Base-by-base conservation (phyloP, 1,284 basidiomycete genomes). In the Cutaneotrichosporon cutaneum region DNA sequence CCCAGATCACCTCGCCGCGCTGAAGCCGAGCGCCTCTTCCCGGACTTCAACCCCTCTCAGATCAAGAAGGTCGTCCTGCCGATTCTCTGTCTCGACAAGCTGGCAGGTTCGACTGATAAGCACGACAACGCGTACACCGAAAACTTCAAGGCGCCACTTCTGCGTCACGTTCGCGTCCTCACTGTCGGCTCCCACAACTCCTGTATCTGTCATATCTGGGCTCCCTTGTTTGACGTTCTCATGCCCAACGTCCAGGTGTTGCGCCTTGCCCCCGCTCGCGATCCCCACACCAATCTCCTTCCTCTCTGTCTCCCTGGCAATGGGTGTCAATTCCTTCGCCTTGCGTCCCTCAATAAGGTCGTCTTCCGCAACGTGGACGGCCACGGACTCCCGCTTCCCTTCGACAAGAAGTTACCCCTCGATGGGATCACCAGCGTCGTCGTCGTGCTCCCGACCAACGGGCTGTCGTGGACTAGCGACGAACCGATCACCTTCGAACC, bases 331-430 rank as follows among this genome's bases (percentile, higher is more conserved):
- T n/a, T 58, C 13, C 21, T 59, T 36, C 27, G 13, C 32, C 7
- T 59, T 24, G 16, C n/a, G 27, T 10, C 57, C 3, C 32, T 33
- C 11, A 32, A 50, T 11, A 59, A 59, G 27, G 16, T 53, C 21
- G 39, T 59, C 27, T 53, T 53, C 30, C 57, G 57, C 57, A 59
- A 59, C 39, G 27, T 53, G 8, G 57, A 53, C 30, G 39, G 36
- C 14, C 44, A 11, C 21, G 45, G 55, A 0, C 30, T 42, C 39
- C 39, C 18, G 16, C 18, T 14, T 7, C 39, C 13, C 7, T 18
- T 42, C 7, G n/a, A 42, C 39, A n/a, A 16, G 16, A 14, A 42
- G n/a, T 42, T 9, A 7, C 14, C 10, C n/a, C 18, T 42, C 39
- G 8, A 16, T 7, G 7, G 8, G 18, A n/a, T 42, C 16, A 16